phyloP scores from a whole-genome alignment of 768 basidiomycete genomes.

The Lactifluus rugatus region DNA sequence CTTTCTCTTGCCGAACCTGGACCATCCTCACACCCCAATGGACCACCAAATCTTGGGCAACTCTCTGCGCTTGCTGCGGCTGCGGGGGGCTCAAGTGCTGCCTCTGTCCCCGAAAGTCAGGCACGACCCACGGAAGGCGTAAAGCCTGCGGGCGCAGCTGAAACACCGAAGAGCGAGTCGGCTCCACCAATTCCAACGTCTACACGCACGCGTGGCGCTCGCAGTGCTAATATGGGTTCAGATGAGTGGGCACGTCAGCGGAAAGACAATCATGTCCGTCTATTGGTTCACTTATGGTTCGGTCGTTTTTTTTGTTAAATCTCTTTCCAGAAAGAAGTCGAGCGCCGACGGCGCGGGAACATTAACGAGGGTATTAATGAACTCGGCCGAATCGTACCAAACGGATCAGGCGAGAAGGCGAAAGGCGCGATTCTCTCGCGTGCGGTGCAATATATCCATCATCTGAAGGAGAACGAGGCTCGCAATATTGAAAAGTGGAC shows the following conservation, averaged over 20 bases:
- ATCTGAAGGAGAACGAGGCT: conserved; percentile 84
- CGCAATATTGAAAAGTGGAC: conserved; percentile 92
- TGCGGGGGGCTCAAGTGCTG: conserved; percentile 9
- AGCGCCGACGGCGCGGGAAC: conserved; percentile 86
- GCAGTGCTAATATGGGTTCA: conserved; percentile 53
- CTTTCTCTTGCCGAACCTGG: conserved; percentile 52
- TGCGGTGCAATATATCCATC: conserved; percentile 86
- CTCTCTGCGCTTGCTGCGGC: conserved; percentile 33
- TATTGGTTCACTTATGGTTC: background rate
- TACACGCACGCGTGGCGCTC: conserved; percentile 34
- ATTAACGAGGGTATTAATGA: conserved; percentile 97
- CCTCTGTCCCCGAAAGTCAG: background rate
- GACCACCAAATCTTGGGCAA: conserved; percentile 55
- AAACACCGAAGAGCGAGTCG: background rate
- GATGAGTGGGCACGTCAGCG: conserved; percentile 75
- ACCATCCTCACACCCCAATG: conserved; percentile 62
- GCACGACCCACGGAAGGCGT: conserved; percentile 8
- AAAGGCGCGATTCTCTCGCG: conserved; percentile 84
- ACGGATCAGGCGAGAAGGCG: conserved; percentile 76
- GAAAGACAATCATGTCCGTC: conserved; percentile 71
- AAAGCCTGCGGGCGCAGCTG: conserved; percentile 15
- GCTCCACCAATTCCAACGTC: conserved; percentile 22
- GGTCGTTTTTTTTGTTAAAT: background rate
- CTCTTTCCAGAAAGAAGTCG: conserved; percentile 86
- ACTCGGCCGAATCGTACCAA: conserved; percentile 81